Evolutionary conservation across 1,284 basidiomycete genomes (phyloP), one percentile per base, ranked within the genome.

Genomic region (Trametes polyzona): DNA sequence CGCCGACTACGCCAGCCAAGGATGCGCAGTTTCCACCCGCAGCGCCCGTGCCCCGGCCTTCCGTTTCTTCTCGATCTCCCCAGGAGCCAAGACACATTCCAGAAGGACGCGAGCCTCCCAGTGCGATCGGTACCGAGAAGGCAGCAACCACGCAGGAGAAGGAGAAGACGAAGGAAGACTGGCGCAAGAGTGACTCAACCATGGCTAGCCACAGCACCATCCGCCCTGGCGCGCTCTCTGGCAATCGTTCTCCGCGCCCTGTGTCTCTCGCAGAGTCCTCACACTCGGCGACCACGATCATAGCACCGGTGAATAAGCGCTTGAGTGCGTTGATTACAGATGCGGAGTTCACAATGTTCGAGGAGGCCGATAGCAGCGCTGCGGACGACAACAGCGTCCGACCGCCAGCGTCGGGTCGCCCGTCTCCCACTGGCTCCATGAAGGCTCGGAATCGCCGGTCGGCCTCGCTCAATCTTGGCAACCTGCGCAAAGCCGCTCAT

Each of bases 141-240:
- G 23, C 24, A 6, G 24, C 19, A 11, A 57, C 57, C 16, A 39
- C 51, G 41, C 52, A 59, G 63, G 73, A 71, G 40, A 71, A 67
- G 58, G 64, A 68, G 58, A 72, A 67, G 44, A 67, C 67, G 64
- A 88, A 84, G 73, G 87, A 90, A 61, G 74, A 78, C 32, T 87
- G 85, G 83, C 74, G 88, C 62, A 87, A 87, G 71, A 89, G 87
- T 63, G 89, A 91, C 71, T 84, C 88, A 6, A 89, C 87, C 11
- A 83, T 86, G 69, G 68, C 69, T 36, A 86, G 87, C 67, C 83
- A 87, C 66, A 79, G 81, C 59, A 90, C 88, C 29, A 82, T 88
- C 57, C 81, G 87, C 30, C 82, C 86, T 41, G 77, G 79, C 23
- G 75, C 76, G 35, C 65, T 67, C n/a, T 61, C 76, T 19, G 78